Evolutionary conservation across 23 red algal genomes (phyloP).

Genomic region (Gracilaria gracilis): DNA sequence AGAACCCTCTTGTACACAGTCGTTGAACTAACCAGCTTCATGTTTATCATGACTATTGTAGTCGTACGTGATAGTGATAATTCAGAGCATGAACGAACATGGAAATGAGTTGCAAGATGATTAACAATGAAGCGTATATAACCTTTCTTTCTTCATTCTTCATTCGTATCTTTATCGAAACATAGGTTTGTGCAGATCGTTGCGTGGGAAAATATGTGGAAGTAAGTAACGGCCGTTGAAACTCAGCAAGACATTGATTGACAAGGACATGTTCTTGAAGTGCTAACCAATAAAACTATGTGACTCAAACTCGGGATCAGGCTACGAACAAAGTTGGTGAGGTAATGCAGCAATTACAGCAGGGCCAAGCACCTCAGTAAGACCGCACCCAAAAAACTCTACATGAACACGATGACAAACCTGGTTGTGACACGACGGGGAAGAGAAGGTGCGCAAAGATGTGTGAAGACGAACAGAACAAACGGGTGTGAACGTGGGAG

Average conservation of each 20-base stretch:
- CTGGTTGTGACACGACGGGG: no score
- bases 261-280: neutral
- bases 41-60: neutral
- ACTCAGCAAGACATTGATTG: neutral
- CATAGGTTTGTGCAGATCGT: conserved; percentile 80
- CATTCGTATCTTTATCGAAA: neutral
- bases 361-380: conserved; percentile 34
- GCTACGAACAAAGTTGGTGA: conserved; percentile 75
- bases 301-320: neutral
- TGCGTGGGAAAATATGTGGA: conserved; percentile 89
- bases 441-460: no score
- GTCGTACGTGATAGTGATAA: neutral
- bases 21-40: neutral
- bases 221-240: conserved; percentile 36
- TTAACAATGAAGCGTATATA: no score
- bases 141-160: no score
- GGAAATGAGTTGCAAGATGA: no score
- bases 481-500: no score
- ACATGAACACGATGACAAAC: no score
- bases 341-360: conserved; percentile 69
- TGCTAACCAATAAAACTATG: neutral
- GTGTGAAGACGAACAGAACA: no score
- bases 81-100: no score
- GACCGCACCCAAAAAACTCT: no score
- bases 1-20: neutral